Percentiles rank a stretch among this genome's conserved stretches.
These are phyloP conservation scores for Leccinum olivaceopallidum DNA, from an alignment of 768 basidiomycete species.

Conservation along the genomic window DNA sequence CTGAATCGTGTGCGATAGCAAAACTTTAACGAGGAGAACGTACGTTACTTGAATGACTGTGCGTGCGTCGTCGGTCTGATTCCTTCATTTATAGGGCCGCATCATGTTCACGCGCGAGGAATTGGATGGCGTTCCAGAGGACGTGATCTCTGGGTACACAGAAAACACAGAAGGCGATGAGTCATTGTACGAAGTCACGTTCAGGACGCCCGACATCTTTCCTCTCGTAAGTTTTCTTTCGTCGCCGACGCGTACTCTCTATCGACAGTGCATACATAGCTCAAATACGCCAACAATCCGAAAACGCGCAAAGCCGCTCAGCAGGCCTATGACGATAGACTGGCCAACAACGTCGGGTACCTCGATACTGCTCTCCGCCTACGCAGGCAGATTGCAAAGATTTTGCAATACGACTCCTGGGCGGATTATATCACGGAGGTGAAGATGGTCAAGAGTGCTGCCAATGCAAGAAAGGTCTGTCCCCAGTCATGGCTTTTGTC, in stretches of 20 bases:
- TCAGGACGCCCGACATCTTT: constrained; percentile 80
- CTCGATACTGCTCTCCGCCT: constrained; percentile 67
- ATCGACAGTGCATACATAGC: constrained; percentile 40
- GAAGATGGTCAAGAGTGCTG: constrained; percentile 80
- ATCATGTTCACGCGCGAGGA: constrained; percentile 70
- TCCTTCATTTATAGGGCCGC: constrained; percentile 44
- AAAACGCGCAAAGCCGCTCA: constrained; percentile 37
- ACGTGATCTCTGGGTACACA: constrained; percentile 73
- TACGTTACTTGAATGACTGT: constrained; percentile 28
- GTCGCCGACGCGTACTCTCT: background rate
- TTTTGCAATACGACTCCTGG: constrained; percentile 78
- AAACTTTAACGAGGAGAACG: constrained; percentile 89
- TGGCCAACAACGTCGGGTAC: constrained; percentile 68
- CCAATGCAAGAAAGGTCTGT: constrained; percentile 56
- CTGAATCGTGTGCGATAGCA: constrained; percentile 21
- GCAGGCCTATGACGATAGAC: constrained; percentile 68
- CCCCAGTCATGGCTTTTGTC: background rate
- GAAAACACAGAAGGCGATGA: constrained; percentile 58
- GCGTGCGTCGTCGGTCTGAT: background rate
- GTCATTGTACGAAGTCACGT: constrained; percentile 69
- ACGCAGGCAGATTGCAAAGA: constrained; percentile 63
- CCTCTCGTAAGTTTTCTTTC: constrained; percentile 55
- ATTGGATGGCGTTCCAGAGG: constrained; percentile 76
- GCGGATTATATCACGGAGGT: constrained; percentile 84
- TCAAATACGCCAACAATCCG: constrained; percentile 26